Conservation (phyloP, 345 rosid species). For the Moricandia moricandioides region DNA sequence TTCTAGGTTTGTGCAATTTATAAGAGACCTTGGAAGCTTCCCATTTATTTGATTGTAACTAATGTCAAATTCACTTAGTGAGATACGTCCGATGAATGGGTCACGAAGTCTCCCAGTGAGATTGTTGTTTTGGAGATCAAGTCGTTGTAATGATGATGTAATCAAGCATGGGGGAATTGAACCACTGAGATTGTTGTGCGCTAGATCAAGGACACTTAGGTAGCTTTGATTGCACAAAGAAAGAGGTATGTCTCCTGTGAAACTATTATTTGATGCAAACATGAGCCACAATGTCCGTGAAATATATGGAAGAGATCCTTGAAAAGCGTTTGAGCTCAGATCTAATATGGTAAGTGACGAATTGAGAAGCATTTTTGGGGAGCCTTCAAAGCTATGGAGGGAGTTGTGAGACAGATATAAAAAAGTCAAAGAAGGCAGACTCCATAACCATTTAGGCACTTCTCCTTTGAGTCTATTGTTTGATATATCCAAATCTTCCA, state of each 20-base stretch:
- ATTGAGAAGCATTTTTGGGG: not conserved
- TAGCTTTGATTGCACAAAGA: slow-evolving; percentile 35
- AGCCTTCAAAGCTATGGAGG: not conserved
- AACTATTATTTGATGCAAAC: slow-evolving; percentile 25
- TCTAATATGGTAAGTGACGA: not conserved
- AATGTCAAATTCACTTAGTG: not conserved
- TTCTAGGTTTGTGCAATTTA: not conserved
- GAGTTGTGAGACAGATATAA: not conserved
- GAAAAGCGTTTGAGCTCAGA: not conserved
- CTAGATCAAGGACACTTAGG: not conserved
- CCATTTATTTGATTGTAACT: not conserved
- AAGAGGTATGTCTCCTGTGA: slow-evolving; percentile 38
- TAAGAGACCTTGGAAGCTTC: not conserved
- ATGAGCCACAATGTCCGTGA: not conserved
- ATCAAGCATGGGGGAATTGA: not conserved
- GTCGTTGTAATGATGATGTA: not conserved
- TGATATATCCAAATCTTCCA: not conserved
- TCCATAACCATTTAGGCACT: not conserved
- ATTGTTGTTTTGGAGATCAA: slow-evolving; percentile 17
- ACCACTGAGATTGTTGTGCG: not conserved
- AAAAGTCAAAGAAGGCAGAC: not conserved
- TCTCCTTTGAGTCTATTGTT: not conserved
- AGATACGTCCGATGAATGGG: not conserved
- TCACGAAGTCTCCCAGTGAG: not conserved
- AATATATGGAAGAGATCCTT: not conserved